phyloP scores from a whole-genome alignment of 495 filamentous ascomycete species.

The Annulohypoxylon bovei region DNA sequence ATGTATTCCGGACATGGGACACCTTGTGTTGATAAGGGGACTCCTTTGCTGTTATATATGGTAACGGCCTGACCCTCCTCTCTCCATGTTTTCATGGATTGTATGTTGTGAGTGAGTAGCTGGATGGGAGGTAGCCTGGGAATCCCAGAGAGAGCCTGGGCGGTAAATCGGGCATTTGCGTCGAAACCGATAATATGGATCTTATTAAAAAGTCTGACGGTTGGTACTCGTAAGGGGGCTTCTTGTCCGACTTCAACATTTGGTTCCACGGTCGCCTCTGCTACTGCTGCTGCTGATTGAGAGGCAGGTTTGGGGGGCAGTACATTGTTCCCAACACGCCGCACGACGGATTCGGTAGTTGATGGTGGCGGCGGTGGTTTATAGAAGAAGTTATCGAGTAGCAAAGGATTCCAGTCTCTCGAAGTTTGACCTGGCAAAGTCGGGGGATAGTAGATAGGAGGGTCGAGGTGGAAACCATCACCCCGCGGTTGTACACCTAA shows the following conservation, averaged over 20 bases:
- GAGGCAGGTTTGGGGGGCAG: not conserved
- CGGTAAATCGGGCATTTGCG: conserved; percentile 59
- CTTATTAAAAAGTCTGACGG: conserved; percentile 41
- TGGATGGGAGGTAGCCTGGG: conserved; percentile 43
- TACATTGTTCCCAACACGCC: not conserved
- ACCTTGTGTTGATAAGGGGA: conserved; percentile 15
- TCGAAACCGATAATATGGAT: conserved; percentile 65
- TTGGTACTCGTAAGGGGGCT: not conserved
- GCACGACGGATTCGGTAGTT: not conserved
- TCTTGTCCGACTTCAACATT: not conserved
- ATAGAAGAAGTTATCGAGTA: conserved; percentile 11
- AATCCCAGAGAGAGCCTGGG: conserved; percentile 57
- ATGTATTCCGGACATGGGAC: conserved; percentile 31
- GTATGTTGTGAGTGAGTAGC: conserved; percentile 43
- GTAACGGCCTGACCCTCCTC: conserved; percentile 34
- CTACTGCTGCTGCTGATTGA: not conserved
- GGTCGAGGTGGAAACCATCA: conserved; percentile 31
- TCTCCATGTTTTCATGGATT: conserved; percentile 38
- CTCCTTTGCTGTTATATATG: conserved; percentile 12
- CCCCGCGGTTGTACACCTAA: not conserved
- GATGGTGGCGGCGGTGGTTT: conserved; percentile 14
- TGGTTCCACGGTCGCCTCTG: not conserved
- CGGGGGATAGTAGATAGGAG: conserved; percentile 27
- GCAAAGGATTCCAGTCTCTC: not conserved
- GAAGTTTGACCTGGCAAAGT: not conserved